Evolutionary conservation across 23 red algal species (phyloP).

Genomic region (Pyropia yezoensis): DNA sequence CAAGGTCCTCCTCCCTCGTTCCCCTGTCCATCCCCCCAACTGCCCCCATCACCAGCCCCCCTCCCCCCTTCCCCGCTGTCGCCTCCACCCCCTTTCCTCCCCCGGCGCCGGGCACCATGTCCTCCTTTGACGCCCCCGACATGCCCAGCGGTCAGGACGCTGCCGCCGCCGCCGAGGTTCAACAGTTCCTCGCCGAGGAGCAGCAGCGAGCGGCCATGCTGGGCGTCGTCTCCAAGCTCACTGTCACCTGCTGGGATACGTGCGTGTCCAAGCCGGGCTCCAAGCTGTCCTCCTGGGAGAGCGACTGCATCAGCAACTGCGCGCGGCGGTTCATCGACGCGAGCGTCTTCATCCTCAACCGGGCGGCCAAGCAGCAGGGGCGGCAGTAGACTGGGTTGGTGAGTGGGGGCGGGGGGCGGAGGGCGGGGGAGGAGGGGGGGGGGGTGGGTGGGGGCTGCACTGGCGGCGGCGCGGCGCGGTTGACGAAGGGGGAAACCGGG

Average conservation of each 20-base stretch:
- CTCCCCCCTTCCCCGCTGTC: too few relatives aligned
- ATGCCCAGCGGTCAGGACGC: slow-evolving; percentile 9
- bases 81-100: too few relatives aligned
- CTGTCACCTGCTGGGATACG: slow-evolving; percentile 96
- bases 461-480: neutral
- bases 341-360: slow-evolving; percentile 79
- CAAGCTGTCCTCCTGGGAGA: slow-evolving; percentile 84
- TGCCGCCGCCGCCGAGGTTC: slow-evolving; percentile 38
- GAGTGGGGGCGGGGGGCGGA: too few relatives aligned
- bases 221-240: slow-evolving; percentile 92
- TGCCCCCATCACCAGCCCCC: too few relatives aligned
- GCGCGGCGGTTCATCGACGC: slow-evolving; percentile 92
- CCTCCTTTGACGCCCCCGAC: too few relatives aligned
- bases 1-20: too few relatives aligned
- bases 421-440: too few relatives aligned
- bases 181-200: slow-evolving; percentile 85
- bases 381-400: slow-evolving; percentile 7
- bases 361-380: slow-evolving; percentile 28
- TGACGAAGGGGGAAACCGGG: neutral
- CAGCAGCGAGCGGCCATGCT: slow-evolving; percentile 97
- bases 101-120: too few relatives aligned
- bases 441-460: too few relatives aligned
- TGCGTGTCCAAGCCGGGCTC: slow-evolving; percentile 88
- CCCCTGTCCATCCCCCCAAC: too few relatives aligned
- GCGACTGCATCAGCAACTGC: slow-evolving; percentile 93